Conservation (phyloP, 345 rosid genomes). For the Kernera saxatilis region DNA sequence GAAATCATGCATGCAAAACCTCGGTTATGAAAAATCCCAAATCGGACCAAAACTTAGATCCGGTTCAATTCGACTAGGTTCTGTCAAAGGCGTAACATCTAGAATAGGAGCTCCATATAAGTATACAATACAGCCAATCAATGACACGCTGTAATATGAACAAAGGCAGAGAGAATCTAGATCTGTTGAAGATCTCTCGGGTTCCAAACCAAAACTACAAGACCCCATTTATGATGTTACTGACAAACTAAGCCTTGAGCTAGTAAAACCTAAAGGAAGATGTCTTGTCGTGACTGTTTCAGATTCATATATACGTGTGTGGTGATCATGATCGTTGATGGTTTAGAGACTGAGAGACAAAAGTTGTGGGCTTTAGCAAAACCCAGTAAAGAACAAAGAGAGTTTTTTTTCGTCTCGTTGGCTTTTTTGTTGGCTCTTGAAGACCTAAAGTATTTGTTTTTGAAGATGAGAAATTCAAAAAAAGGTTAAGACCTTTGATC, state of each 20-base stretch:
- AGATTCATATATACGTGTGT: slow-evolving; percentile 3
- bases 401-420: neutral
- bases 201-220: slow-evolving; percentile 13
- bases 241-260: slow-evolving; percentile 16
- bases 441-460: neutral
- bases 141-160: slow-evolving; percentile 12
- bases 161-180: slow-evolving; percentile 18
- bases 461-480: neutral
- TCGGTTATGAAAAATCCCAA: neutral
- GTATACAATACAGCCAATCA: slow-evolving; percentile 7
- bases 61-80: neutral
- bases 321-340: slow-evolving; percentile 11
- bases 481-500: neutral
- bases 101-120: neutral
- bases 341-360: neutral
- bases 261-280: neutral
- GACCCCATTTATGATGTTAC: slow-evolving; percentile 9
- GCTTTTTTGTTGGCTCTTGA: neutral
- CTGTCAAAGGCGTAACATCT: neutral
- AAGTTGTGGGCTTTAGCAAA: slow-evolving; percentile 9
- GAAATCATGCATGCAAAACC: slow-evolving; percentile 3
- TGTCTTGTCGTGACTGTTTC: slow-evolving; percentile 8
- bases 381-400: neutral
- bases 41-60: neutral
- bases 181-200: slow-evolving; percentile 23